Percentiles rank a stretch among this genome's conserved stretches.
These are phyloP conservation scores for Biscogniauxia mediterranea DNA, from an alignment of 2,329 filamentous ascomycete genomes.

Conservation along the genomic window DNA sequence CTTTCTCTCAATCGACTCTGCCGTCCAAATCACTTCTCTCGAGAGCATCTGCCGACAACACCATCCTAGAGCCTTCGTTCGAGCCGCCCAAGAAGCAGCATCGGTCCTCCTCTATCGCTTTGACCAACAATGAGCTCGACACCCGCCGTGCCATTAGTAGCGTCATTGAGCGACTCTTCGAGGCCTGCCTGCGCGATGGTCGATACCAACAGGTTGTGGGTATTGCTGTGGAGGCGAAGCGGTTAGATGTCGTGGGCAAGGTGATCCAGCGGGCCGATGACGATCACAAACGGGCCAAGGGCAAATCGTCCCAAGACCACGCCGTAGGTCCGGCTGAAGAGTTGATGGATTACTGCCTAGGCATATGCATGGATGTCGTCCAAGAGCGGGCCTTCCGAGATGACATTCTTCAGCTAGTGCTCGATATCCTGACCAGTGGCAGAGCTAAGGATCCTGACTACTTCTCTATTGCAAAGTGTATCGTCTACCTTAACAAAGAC, in stretches of 20 bases:
- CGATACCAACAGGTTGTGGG: slow-evolving; percentile 95
- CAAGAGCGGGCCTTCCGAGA: slow-evolving; percentile 85
- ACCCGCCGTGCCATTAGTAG: slow-evolving; percentile 78
- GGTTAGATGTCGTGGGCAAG: slow-evolving; percentile 79
- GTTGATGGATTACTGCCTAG: slow-evolving; percentile 91
- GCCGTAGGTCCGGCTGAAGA: slow-evolving; percentile 71
- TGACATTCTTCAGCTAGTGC: slow-evolving; percentile 83
- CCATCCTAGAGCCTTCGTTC: slow-evolving; percentile 58
- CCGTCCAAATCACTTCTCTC: slow-evolving; percentile 96
- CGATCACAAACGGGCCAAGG: slow-evolving; percentile 72
- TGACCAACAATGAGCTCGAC: slow-evolving; percentile 61
- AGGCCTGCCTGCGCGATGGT: slow-evolving; percentile 80
- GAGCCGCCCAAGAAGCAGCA: slow-evolving; percentile 53
- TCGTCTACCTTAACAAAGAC: slow-evolving; percentile 91
- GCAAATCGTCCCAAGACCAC: slow-evolving; percentile 53
- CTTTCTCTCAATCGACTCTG: slow-evolving; percentile 89
- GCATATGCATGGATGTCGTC: slow-evolving; percentile 97
- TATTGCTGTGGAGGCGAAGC: slow-evolving; percentile 92
- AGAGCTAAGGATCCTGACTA: slow-evolving; percentile 87
- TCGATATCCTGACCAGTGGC: slow-evolving; percentile 84
- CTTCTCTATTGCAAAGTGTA: slow-evolving; percentile 96
- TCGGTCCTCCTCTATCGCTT: slow-evolving; percentile 59
- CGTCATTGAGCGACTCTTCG: slow-evolving; percentile 86
- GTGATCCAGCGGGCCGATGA: slow-evolving; percentile 88
- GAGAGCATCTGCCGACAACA: slow-evolving; percentile 67